A percentile compares a stretch with the other conserved stretches of the same genome.
phyloP scores from a whole-genome alignment of 1,284 basidiomycete genomes.

The Ustilago bromivora region DNA sequence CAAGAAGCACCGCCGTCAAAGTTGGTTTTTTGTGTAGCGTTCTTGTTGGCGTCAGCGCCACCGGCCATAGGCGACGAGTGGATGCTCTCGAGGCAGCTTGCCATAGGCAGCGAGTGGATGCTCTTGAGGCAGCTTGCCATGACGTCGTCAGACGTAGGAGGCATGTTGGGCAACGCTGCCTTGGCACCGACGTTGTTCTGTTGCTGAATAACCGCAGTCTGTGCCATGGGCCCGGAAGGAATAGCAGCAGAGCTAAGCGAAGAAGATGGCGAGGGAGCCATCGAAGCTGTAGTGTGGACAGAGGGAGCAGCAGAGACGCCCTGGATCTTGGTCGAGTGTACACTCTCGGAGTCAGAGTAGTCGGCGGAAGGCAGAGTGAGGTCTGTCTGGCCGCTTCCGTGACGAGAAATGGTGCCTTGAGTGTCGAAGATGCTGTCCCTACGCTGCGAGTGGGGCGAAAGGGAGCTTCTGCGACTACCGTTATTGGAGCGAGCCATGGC shows the following conservation, averaged over 20 bases:
- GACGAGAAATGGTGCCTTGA: constrained; percentile 28
- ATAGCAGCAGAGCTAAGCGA: constrained; percentile 18
- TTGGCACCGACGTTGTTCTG: not conserved
- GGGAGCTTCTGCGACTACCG: constrained; percentile 21
- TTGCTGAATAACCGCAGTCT: not conserved
- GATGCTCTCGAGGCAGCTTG: constrained; percentile 46
- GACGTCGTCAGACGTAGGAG: constrained; percentile 22
- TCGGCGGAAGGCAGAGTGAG: constrained; percentile 38
- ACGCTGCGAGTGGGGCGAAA: constrained; percentile 24
- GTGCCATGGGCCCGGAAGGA: constrained; percentile 17
- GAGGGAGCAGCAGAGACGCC: constrained; percentile 3
- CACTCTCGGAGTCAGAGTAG: constrained; percentile 22
- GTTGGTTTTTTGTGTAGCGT: constrained; percentile 1
- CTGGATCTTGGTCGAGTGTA: constrained; percentile 19
- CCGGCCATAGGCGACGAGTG: constrained; percentile 23
- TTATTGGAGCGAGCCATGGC: constrained; percentile 25
- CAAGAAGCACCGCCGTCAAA: constrained; percentile 29
- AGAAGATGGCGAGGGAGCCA: constrained; percentile 13
- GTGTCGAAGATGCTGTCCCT: constrained; percentile 20
- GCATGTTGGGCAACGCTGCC: not conserved
- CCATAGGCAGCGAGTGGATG: constrained; percentile 29
- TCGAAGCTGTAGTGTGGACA: not conserved
- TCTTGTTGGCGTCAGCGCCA: constrained; percentile 7
- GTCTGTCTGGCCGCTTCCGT: constrained; percentile 45
- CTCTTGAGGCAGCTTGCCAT: constrained; percentile 42